Conservation (phyloP, 208 protist species). For the Crithidia bombi region DNA sequence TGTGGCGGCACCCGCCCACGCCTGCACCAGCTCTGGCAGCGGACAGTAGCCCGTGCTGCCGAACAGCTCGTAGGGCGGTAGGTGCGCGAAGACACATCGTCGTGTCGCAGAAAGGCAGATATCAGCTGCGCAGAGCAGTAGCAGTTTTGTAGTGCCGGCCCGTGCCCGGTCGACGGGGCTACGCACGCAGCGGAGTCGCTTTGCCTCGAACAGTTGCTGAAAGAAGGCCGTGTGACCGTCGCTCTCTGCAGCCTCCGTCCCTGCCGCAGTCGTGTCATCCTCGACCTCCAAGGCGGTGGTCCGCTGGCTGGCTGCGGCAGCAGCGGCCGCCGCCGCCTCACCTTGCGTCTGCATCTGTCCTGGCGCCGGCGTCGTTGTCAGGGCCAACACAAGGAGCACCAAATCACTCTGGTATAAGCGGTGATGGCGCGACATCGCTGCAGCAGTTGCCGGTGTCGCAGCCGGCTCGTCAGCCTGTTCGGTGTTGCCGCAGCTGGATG, state of each 20-base stretch:
- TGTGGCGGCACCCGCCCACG: slow-evolving; percentile 41
- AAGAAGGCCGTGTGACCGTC: slow-evolving; percentile 69
- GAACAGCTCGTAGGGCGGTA: slow-evolving; percentile 64
- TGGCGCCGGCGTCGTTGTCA: slow-evolving; percentile 42
- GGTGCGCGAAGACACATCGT: slow-evolving; percentile 27
- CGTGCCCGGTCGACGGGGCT: slow-evolving; percentile 30
- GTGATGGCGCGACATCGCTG: slow-evolving; percentile 47
- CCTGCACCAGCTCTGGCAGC: slow-evolving; percentile 53
- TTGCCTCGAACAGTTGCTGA: slow-evolving; percentile 46
- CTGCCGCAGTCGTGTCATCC: neutral
- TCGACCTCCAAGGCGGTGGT: slow-evolving; percentile 8
- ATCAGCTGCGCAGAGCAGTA: slow-evolving; percentile 29
- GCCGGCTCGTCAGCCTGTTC: neutral
- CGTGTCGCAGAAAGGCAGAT: slow-evolving; percentile 27
- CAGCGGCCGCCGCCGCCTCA: neutral
- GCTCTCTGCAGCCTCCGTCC: slow-evolving; percentile 2
- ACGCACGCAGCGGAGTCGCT: slow-evolving; percentile 34
- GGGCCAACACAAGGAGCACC: slow-evolving; percentile 69
- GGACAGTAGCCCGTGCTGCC: slow-evolving; percentile 63
- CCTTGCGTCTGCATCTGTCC: neutral
- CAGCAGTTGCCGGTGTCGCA: neutral
- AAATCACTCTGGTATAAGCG: slow-evolving; percentile 82
- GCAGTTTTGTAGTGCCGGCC: slow-evolving; percentile 29
- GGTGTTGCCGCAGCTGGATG: neutral
- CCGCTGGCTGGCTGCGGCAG: neutral